Conservation (phyloP, 2,329 filamentous ascomycete genomes). For the Periconia macrospinosa region DNA sequence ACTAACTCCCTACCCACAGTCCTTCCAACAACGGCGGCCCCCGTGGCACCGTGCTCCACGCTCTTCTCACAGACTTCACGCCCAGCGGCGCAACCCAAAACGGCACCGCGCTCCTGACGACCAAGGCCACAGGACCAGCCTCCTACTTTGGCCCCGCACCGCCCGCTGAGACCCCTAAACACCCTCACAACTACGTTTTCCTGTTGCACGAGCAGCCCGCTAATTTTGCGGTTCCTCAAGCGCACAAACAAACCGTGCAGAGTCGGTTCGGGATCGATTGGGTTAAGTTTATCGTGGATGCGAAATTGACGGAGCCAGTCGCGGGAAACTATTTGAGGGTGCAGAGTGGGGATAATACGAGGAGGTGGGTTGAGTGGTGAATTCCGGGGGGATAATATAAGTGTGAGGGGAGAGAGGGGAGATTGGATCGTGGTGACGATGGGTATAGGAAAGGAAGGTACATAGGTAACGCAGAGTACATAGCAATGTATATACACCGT, state of each 20-base stretch:
- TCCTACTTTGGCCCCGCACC: slow-evolving; percentile 36
- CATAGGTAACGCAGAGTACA: neutral
- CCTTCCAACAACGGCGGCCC: slow-evolving; percentile 3
- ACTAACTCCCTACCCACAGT: neutral
- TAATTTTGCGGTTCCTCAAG: slow-evolving; percentile 25
- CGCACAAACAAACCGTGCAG: slow-evolving; percentile 21
- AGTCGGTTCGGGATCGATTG: slow-evolving; percentile 23
- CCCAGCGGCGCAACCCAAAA: slow-evolving; percentile 24
- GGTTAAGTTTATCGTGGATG: slow-evolving; percentile 24
- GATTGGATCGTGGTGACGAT: neutral
- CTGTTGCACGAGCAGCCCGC: slow-evolving; percentile 32
- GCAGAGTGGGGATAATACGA: slow-evolving; percentile 27
- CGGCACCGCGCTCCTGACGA: slow-evolving; percentile 22
- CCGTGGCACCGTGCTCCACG: slow-evolving; percentile 31
- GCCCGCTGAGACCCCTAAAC: slow-evolving; percentile 27
- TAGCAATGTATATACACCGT: neutral
- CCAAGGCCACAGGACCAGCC: slow-evolving; percentile 27
- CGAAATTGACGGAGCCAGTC: slow-evolving; percentile 21
- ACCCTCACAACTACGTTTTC: slow-evolving; percentile 36
- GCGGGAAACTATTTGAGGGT: slow-evolving; percentile 27
- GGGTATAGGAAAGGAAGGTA: neutral
- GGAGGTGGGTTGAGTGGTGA: slow-evolving; percentile 9
- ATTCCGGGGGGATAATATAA: too few relatives aligned
- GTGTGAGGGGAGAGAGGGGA: neutral
- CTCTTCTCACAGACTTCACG: slow-evolving; percentile 30